These are phyloP conservation scores for Juncus inflexus DNA, from an alignment of 176 grass and related monocot species.

Conservation along the genomic window DNA sequence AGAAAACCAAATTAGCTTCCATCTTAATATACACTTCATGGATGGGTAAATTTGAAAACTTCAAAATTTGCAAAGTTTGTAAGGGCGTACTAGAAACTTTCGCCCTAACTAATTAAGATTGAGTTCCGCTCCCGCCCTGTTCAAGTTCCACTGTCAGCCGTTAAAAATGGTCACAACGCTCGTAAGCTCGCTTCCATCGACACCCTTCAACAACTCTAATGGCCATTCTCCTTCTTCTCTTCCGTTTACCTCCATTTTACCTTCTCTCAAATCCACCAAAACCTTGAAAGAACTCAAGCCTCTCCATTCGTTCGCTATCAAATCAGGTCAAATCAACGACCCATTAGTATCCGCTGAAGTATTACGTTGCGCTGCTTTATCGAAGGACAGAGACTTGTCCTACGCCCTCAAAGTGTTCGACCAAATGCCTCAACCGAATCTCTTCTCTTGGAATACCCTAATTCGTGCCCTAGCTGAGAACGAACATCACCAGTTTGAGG, in stretches of 20 bases:
- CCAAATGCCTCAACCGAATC: slow-evolving; percentile 36
- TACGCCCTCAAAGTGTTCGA: slow-evolving; percentile 35
- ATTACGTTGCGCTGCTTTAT: slow-evolving; percentile 27
- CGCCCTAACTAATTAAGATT: too few relatives aligned
- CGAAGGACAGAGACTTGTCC: slow-evolving; percentile 14
- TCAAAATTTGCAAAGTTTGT: too few relatives aligned
- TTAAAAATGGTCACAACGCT: slow-evolving; percentile 14
- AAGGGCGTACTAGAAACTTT: too few relatives aligned
- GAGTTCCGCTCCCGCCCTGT: too few relatives aligned
- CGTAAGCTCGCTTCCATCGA: slow-evolving; percentile 10
- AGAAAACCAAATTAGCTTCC: too few relatives aligned
- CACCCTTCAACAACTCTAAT: background rate
- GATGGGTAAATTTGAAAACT: too few relatives aligned
- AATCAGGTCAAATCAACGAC: slow-evolving; percentile 24
- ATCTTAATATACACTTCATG: too few relatives aligned
- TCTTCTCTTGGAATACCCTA: slow-evolving; percentile 45
- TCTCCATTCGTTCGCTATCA: slow-evolving; percentile 38
- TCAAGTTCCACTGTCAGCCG: background rate
- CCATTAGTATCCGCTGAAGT: slow-evolving; percentile 31
- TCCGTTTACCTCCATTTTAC: slow-evolving; percentile 10
- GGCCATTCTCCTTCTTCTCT: slow-evolving; percentile 3
- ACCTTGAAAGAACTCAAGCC: slow-evolving; percentile 22
- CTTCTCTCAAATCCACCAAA: slow-evolving; percentile 29
- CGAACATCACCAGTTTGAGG: slow-evolving; percentile 16
- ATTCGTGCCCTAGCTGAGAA: slow-evolving; percentile 35